These are phyloP conservation scores for Alternaria burnsii DNA, from an alignment of 2,329 filamentous ascomycete genomes.

Conservation along the genomic window DNA sequence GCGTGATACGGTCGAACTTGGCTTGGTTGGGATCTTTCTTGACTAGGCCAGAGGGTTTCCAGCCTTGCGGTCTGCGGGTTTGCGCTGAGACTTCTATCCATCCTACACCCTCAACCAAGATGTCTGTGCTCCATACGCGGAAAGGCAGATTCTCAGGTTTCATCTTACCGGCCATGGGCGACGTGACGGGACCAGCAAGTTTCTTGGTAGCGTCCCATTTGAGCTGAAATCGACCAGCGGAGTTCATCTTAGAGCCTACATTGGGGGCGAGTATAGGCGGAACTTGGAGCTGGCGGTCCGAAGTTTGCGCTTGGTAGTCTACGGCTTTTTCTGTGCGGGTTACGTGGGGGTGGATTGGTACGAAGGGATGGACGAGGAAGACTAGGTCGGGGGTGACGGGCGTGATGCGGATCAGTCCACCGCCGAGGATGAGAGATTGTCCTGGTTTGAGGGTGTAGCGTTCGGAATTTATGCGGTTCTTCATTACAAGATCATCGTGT, in stretches of 20 bases:
- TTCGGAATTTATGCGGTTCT: constrained; percentile 74
- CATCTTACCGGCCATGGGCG: constrained; percentile 67
- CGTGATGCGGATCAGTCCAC: constrained; percentile 87
- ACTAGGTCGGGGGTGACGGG: constrained; percentile 70
- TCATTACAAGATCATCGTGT: constrained; percentile 78
- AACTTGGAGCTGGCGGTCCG: constrained; percentile 67
- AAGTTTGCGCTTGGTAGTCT: constrained; percentile 68
- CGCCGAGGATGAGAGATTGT: constrained; percentile 80
- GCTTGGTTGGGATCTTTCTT: constrained; percentile 52
- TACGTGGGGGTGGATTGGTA: constrained; percentile 77
- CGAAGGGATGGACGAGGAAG: constrained; percentile 86
- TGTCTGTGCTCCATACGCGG: constrained; percentile 79
- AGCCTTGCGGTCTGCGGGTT: constrained; percentile 63
- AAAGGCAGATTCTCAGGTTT: constrained; percentile 78
- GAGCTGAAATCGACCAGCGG: constrained; percentile 77
- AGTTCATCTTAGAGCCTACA: constrained; percentile 46
- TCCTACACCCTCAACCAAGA: constrained; percentile 89
- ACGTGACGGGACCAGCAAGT: constrained; percentile 77
- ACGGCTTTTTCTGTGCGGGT: constrained; percentile 83
- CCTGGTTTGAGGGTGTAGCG: constrained; percentile 77
- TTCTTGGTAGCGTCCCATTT: constrained; percentile 83
- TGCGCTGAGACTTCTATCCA: constrained; percentile 92
- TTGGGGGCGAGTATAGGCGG: constrained; percentile 65
- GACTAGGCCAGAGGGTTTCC: constrained; percentile 56
- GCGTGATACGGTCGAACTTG: constrained; percentile 21